These are phyloP conservation scores for Penicillium brasilianum DNA, from an alignment of 2,329 filamentous ascomycete genomes.

Conservation along the genomic window DNA sequence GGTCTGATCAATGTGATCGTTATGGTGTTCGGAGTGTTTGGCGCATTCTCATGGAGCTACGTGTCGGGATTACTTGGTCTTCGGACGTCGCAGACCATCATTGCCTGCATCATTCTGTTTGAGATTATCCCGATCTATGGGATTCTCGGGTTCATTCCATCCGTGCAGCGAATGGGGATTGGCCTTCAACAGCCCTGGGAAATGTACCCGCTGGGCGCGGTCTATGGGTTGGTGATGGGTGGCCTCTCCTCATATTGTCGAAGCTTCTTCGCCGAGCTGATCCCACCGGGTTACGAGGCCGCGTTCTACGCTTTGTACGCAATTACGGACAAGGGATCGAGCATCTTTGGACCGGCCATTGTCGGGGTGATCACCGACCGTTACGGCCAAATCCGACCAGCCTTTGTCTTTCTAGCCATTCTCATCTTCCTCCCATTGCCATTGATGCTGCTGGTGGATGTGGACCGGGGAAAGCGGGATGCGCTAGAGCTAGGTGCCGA, in stretches of 20 bases:
- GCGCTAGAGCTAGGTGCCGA: conserved; percentile 67
- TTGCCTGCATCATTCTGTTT: conserved; percentile 88
- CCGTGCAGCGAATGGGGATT: conserved; percentile 74
- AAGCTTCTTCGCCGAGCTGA: conserved; percentile 88
- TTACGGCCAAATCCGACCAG: conserved; percentile 78
- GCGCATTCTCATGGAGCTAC: conserved; percentile 87
- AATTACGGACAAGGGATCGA: conserved; percentile 95
- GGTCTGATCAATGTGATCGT: conserved; percentile 94
- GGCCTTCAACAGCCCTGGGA: conserved; percentile 96
- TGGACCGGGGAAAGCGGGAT: conserved; percentile 75
- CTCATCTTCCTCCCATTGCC: conserved; percentile 86
- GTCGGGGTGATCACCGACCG: conserved; percentile 90
- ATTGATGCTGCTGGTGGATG: conserved; percentile 82
- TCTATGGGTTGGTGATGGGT: conserved; percentile 94
- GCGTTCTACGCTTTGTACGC: conserved; percentile 97
- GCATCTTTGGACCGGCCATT: conserved; percentile 90
- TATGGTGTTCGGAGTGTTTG: conserved; percentile 80
- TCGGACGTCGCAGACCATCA: conserved; percentile 82
- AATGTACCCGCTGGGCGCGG: conserved; percentile 88
- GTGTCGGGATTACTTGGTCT: conserved; percentile 73
- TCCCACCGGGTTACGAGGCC: conserved; percentile 91
- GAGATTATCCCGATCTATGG: conserved; percentile 93
- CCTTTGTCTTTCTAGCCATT: conserved; percentile 88
- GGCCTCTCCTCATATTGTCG: conserved; percentile 91
- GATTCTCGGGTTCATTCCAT: conserved; percentile 82